Evolutionary conservation across 2,329 filamentous ascomycete genomes (phyloP).

Genomic region (Boeremia exigua): DNA sequence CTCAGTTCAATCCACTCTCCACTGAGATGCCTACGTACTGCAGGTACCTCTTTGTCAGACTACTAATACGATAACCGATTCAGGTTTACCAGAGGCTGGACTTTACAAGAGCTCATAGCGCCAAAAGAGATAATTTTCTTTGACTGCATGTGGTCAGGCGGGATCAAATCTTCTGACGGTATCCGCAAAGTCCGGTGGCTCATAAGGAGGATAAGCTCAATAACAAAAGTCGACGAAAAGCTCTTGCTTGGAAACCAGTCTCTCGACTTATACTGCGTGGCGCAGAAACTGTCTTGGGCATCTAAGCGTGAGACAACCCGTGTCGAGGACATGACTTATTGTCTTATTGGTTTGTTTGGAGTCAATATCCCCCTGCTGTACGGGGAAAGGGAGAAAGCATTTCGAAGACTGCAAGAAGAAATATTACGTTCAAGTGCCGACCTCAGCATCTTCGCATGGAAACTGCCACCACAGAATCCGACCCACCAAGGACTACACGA

Average conservation of each 20-base stretch:
- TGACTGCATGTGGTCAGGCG: not conserved
- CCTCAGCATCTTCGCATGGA: conserved; percentile 5
- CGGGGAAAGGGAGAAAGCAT: conserved; percentile 22
- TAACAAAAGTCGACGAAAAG: not conserved
- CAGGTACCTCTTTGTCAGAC: not conserved
- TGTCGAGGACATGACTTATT: conserved; percentile 31
- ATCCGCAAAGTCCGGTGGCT: not conserved
- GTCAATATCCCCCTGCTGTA: conserved; percentile 27
- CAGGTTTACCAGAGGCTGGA: conserved; percentile 23
- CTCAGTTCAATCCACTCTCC: not conserved
- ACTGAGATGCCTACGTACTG: not conserved
- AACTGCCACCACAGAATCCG: not conserved
- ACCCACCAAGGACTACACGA: not conserved
- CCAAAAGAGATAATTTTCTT: not conserved
- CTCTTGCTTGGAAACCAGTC: not conserved
- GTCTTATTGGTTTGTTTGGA: conserved; percentile 29
- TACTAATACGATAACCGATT: too few species aligned
- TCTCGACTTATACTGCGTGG: not conserved
- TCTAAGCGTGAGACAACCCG: conserved; percentile 22
- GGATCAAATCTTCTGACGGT: not conserved
- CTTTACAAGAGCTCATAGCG: conserved; percentile 25
- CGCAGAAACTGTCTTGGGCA: conserved; percentile 27
- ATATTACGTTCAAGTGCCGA: conserved; percentile 11
- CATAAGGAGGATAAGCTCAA: not conserved
- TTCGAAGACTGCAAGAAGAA: conserved; percentile 17